Evolutionary conservation across 1,139 yeast genomes (phyloP), one percentile per base, ranked within the genome.

Genomic region (Eremothecium coryli): DNA sequence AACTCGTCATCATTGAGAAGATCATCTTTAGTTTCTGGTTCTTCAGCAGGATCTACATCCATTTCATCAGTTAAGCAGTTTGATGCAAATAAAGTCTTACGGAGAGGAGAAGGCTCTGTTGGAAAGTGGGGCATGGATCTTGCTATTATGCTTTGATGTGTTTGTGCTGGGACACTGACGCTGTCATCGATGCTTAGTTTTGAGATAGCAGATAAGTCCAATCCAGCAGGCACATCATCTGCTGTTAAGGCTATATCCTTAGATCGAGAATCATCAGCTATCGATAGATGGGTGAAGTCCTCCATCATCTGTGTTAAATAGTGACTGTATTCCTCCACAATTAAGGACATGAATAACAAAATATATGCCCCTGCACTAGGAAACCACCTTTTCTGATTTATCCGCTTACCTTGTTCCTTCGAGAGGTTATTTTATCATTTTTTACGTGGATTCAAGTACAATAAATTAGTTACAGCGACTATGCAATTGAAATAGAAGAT

Each of bases 41-140:
- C n/a, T 14, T 30, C 33, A 4, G 20, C 31, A 15, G 34, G 24
- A 27, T 45, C 49, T n/a, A 46, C 32, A 15, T 46, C 50, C 50
- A 46, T 46, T 21, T 39, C 33, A 31, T 45, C 50, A 24, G 36
- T 26, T 22, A 12, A 39, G n/a, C n/a, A 35, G 18, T 38, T 39
- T 22, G 32, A 35, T 18, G 36, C 36, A 18, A 39, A 32, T 4
- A 43, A 30, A 5, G 50, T 37, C 20, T 44, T 36, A 29, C 49
- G 41, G 32, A 47, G 29, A 7, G 52, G 52, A 4, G 52, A 47
- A 8, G 52, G 52, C 26, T 38, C 37, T n/a, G 38, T 35, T 5
- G 52, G 50, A 23, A 40, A 41, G 34, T 46, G 43, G 4, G 43
- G 45, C 44, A 44, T 39, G 43, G 28, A 13, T 37, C 35, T 37